Percentiles rank a stretch among this genome's conserved stretches.
Evolutionary conservation across 2,329 filamentous ascomycete genomes (phyloP).

Genomic region (Colletotrichum lentis): DNA sequence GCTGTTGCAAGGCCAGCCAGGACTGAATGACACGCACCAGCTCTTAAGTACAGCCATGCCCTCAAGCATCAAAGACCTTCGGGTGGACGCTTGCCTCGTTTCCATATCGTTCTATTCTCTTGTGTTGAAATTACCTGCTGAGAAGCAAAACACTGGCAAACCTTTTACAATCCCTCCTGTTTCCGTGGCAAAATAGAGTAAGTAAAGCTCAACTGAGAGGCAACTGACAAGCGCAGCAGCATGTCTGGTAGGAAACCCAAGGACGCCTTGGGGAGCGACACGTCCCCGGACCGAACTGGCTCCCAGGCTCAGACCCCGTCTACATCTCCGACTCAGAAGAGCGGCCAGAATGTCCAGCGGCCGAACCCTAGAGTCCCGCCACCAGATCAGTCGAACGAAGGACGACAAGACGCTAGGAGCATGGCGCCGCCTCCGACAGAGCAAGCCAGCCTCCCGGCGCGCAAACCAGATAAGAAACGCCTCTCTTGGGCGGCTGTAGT

Average conservation of each 20-base stretch:
- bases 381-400: not conserved
- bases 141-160: not conserved
- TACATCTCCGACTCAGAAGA: not conserved
- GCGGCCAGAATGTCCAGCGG: not conserved
- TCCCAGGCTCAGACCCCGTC: not conserved
- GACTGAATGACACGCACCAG: too few relatives aligned
- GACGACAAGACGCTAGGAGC: not conserved
- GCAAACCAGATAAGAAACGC: not conserved
- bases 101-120: not conserved
- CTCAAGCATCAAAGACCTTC: not conserved
- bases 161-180: too few relatives aligned
- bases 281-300: not conserved
- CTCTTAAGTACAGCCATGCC: slow-evolving; percentile 6
- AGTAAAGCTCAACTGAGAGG: not conserved
- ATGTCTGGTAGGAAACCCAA: not conserved
- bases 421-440: not conserved
- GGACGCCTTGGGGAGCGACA: not conserved
- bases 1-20: not conserved
- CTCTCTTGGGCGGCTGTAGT: not conserved
- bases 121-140: not conserved
- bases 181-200: too few relatives aligned
- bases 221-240: not conserved
- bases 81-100: not conserved
- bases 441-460: not conserved
- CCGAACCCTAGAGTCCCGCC: not conserved